These are phyloP conservation scores for Plasmopara muralis DNA, from an alignment of 352 stramenopile genomes.

Conservation along the genomic window DNA sequence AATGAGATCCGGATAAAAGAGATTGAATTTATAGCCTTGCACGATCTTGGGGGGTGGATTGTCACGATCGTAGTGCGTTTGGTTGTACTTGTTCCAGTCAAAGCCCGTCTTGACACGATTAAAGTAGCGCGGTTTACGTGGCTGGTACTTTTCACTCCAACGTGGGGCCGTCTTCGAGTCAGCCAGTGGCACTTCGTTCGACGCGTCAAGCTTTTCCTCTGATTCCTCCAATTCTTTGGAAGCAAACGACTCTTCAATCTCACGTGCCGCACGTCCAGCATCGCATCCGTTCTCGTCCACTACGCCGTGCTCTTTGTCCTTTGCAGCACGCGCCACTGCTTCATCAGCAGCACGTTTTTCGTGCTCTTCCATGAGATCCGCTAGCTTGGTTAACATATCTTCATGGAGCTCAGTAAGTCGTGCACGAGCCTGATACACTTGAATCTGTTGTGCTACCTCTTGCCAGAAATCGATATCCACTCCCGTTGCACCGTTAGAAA, in stretches of 20 bases:
- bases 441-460: constrained; percentile 87
- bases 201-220: constrained; percentile 78
- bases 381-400: constrained; percentile 90
- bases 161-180: constrained; percentile 49
- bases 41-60: constrained; percentile 99
- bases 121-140: constrained; percentile 98
- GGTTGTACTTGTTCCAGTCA: constrained; percentile 99
- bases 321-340: constrained; percentile 18
- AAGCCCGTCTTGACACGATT: constrained; percentile 99
- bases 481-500: constrained; percentile 34
- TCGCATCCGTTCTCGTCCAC: constrained; percentile 39
- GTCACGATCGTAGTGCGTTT: constrained; percentile 99
- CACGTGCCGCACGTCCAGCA: constrained; percentile 53
- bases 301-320: constrained; percentile 13
- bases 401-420: constrained; percentile 88
- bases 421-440: constrained; percentile 87
- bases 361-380: constrained; percentile 87
- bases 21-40: constrained; percentile 99
- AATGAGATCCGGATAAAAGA: constrained; percentile 99
- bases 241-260: constrained; percentile 57
- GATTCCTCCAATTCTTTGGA: constrained; percentile 58
- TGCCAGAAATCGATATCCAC: constrained; percentile 94
- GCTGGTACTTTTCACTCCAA: constrained; percentile 97
- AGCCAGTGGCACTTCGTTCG: constrained; percentile 86
- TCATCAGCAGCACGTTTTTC: constrained; percentile 33